Evolutionary conservation across 805 yeast species (phyloP), one percentile per base, ranked within the genome.

Genomic region (Pichia rugopelliculosa): DNA sequence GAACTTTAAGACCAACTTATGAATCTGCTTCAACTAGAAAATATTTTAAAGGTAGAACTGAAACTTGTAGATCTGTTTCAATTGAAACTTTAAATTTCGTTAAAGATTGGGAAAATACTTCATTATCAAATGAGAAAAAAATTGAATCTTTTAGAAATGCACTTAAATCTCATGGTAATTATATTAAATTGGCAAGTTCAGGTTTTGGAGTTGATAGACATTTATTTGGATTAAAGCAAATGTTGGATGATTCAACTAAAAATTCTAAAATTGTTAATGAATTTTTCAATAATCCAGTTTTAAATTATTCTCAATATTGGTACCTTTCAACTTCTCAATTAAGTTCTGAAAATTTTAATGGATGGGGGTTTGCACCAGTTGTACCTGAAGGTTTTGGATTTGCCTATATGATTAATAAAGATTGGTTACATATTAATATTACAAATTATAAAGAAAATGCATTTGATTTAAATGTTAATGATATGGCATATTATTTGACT

Each of bases 321-420:
- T 82, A 76, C 65, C 65, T 91, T 45, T 85, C 95, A 18, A 80
- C 96, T 3, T 88, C 96, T 1, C 98, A 91, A 68, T 74, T 91
- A 55, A 84, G 93, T 9, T 84, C 95, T 6, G 86, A 83, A 58
- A 73, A 73, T 66, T 87, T 88, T 68, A 88, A 88, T 64, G 90
- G 95, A 40, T 91, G 90, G 75, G 99, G 99, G 30, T 91, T 89
- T 87, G 79, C 96, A 18, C 96, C 95, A 65, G 98, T 93, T 43
- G 81, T 85, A 57, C 96, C 90, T 61, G 87, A 84, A 52, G 99
- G 99, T 9, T 82, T 86, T 59, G 99, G 98, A 8, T 75, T 87
- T 53, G 97, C 96, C 9, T 91, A 91, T 72, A 87, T 89, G 87
- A 75, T 91, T 60, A 89, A 87, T 73, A 78, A 79, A 50, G 84